These are phyloP conservation scores for Camillea tinctor DNA, from an alignment of 2,329 filamentous ascomycete genomes.

Conservation along the genomic window DNA sequence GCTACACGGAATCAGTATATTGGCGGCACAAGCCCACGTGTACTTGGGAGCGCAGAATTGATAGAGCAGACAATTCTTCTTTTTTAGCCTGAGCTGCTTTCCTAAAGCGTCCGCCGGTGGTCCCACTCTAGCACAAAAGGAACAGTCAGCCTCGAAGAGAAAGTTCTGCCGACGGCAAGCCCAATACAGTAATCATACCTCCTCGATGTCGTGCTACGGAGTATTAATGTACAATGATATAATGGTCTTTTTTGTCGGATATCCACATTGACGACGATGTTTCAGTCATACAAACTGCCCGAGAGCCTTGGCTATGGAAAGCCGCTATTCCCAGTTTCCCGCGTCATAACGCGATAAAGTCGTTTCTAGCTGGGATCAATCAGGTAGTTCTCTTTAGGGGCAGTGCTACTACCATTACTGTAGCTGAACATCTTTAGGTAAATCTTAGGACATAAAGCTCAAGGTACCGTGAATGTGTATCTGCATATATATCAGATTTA, in stretches of 20 bases:
- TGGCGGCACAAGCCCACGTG: not conserved
- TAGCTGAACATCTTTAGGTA: no score
- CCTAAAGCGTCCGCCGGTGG: not conserved
- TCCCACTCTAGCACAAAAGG: not conserved
- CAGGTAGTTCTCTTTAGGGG: no score
- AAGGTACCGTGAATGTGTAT: no score
- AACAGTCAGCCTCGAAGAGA: not conserved
- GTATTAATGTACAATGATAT: not conserved
- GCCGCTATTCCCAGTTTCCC: no score
- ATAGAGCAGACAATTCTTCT: no score
- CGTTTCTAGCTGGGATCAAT: no score
- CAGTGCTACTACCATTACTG: no score
- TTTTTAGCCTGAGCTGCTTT: not conserved
- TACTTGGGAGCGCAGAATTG: not conserved
- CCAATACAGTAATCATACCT: not conserved
- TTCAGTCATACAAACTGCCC: not conserved
- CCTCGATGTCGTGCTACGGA: not conserved
- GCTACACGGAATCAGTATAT: not conserved
- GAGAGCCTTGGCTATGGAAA: no score
- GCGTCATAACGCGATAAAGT: no score
- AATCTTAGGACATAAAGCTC: no score
- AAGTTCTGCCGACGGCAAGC: not conserved
- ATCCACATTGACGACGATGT: not conserved
- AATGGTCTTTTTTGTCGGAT: not conserved
- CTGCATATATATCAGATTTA: no score